Evolutionary conservation across 495 filamentous ascomycete genomes (phyloP).

Genomic region (Neurospora terricola): DNA sequence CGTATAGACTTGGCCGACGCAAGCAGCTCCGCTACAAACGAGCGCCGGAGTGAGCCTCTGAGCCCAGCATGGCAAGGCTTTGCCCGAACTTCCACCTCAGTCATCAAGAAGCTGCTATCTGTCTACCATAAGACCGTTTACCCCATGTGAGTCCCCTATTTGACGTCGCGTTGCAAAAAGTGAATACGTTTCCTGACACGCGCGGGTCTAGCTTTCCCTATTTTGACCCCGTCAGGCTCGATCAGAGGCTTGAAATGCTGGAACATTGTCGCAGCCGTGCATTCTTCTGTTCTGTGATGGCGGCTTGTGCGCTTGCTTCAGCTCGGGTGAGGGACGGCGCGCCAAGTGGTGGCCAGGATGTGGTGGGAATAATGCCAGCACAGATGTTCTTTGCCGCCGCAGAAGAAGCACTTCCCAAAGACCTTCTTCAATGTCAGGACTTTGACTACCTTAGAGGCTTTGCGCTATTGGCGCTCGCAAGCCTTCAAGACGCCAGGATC

Average conservation of each 20-base stretch:
- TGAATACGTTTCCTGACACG: neutral
- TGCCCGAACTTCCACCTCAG: constrained; percentile 6
- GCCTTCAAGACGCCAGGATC: constrained; percentile 38
- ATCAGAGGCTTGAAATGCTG: constrained; percentile 23
- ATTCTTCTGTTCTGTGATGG: constrained; percentile 41
- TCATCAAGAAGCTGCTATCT: constrained; percentile 23
- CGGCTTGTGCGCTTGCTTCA: constrained; percentile 37
- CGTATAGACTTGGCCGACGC: neutral
- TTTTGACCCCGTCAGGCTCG: constrained; percentile 36
- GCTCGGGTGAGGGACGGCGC: constrained; percentile 39
- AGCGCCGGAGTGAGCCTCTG: constrained; percentile 4
- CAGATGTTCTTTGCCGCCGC: constrained; percentile 41
- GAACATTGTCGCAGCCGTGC: constrained; percentile 32
- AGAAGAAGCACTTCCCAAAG: constrained; percentile 25
- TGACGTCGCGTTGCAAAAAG: neutral
- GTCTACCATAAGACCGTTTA: constrained; percentile 37
- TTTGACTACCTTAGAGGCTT: constrained; percentile 38
- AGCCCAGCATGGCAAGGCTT: constrained; percentile 9
- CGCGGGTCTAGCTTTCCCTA: constrained; percentile 26
- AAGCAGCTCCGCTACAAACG: neutral
- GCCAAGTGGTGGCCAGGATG: constrained; percentile 6
- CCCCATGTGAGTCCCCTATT: constrained; percentile 17
- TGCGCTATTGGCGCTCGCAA: constrained; percentile 36
- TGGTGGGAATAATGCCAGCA: constrained; percentile 20
- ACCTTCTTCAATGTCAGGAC: constrained; percentile 25